phyloP scores from a whole-genome alignment of 257 asterid genomes.

The Salvia miltiorrhiza region DNA sequence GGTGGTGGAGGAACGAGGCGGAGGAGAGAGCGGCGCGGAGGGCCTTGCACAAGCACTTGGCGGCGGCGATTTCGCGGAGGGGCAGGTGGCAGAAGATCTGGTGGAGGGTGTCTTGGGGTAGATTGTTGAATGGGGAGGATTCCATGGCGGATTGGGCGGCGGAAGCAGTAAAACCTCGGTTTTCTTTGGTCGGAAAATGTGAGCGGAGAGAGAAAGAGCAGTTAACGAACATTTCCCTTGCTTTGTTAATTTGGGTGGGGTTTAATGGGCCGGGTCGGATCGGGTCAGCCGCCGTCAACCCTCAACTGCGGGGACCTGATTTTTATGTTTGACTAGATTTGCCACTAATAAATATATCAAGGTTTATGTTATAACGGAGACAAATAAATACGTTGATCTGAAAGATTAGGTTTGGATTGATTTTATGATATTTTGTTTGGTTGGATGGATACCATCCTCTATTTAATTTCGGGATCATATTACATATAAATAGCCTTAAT shows the following conservation, averaged over 20 bases:
- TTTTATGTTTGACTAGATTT: background rate
- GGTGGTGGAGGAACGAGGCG: conserved; percentile 66
- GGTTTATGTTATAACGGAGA: too few relatives aligned
- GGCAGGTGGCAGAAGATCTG: conserved; percentile 77
- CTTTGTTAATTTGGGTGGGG: background rate
- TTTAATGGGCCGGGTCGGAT: background rate
- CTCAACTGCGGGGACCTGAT: background rate
- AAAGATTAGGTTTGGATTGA: too few relatives aligned
- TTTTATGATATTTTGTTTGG: too few relatives aligned
- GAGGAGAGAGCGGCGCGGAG: conserved; percentile 59
- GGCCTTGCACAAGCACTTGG: conserved; percentile 68
- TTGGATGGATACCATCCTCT: too few relatives aligned
- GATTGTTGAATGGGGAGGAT: conserved; percentile 63
- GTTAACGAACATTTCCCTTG: background rate
- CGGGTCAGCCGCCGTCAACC: background rate
- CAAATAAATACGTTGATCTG: too few relatives aligned
- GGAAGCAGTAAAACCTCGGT: background rate
- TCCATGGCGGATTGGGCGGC: conserved; percentile 43
- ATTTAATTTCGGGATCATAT: too few relatives aligned
- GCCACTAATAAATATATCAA: background rate
- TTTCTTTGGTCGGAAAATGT: conserved; percentile 13
- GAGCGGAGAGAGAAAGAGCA: background rate
- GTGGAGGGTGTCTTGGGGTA: conserved; percentile 81
- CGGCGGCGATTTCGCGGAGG: conserved; percentile 67
- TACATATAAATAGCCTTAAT: too few relatives aligned